Evolutionary conservation across 768 basidiomycete species (phyloP), one percentile per base, ranked within the genome.

Genomic region (Amanita exitialis): DNA sequence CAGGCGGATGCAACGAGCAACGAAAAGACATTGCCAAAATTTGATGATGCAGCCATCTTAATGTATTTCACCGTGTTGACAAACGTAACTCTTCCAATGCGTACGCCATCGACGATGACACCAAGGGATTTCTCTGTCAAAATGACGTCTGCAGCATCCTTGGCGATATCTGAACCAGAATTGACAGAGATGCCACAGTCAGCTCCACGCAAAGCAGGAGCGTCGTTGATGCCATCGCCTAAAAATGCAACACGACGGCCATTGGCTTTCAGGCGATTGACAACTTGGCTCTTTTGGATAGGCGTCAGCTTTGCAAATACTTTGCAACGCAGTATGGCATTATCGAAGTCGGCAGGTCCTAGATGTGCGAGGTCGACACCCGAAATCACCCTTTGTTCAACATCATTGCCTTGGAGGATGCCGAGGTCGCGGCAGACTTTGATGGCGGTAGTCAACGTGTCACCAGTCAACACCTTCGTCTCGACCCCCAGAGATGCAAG

Each of bases 351-450:
- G 13, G 35, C 20, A 5, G 39, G 49, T 10, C 38, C 38, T 12
- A 36, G 66, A 59, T 6, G 59, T 61, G 49, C 63, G 58, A 25
- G 67, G 64, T 38, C 47, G 10, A 23, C 15, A 8, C 34, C 9
- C 21, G 45, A 46, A n/a, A 46, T 46, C 28, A 34, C 45, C 13
- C 20, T 20, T 30, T 46, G n/a, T 34, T 46, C 43, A 44, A 6
- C 32, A 18, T 28, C 30, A 12, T 43, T 47, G 30, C n/a, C 20
- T 16, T 42, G 37, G 44, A 69, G 61, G 46, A 67, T 57, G 9
- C 66, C 66, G 38, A 67, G 61, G 38, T 68, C 66, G 34, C 65
- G 68, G 9, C 66, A 68, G 34, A 68, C 68, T 53, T 67, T 69
- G 47, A 65, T 65, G 35, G 66, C 66, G 3, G 69, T 64, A 2